Evolutionary conservation across 306 rosid species (phyloP).

Genomic region (Rosa rugosa): DNA sequence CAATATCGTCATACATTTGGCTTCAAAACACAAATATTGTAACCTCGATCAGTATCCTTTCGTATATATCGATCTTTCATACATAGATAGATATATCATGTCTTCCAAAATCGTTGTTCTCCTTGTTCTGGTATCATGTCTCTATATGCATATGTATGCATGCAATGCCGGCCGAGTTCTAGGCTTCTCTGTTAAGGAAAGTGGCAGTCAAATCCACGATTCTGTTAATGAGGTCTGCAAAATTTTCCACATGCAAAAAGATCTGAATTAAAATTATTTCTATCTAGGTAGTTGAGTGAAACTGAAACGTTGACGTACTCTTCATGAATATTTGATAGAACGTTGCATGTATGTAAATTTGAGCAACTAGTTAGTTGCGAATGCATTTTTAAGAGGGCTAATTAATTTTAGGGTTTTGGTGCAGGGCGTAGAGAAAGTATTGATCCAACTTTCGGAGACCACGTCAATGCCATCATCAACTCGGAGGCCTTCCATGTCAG

Average conservation of each 20-base stretch:
- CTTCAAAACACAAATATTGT: background rate
- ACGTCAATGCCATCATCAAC: conserved; percentile 19
- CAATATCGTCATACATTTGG: background rate
- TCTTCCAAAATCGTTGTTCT: conserved; percentile 34
- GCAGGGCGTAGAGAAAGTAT: conserved; percentile 39
- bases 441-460: conserved; percentile 15
- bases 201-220: conserved; percentile 12
- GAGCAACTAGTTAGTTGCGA: background rate
- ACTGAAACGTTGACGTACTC: background rate
- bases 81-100: conserved; percentile 30
- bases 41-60: background rate
- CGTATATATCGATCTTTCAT: background rate
- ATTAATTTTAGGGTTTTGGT: background rate
- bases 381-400: background rate
- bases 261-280: background rate
- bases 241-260: background rate
- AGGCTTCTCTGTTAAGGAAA: background rate
- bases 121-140: conserved; percentile 33
- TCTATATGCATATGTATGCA: conserved; percentile 71
- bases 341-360: background rate
- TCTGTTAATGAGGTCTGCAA: conserved; percentile 27
- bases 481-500: conserved; percentile 24
- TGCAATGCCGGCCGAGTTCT: conserved; percentile 46
- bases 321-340: background rate
- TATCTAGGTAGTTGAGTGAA: background rate